phyloP scores from a whole-genome alignment of 2,329 filamentous ascomycete genomes.

The Fusarium sp. region DNA sequence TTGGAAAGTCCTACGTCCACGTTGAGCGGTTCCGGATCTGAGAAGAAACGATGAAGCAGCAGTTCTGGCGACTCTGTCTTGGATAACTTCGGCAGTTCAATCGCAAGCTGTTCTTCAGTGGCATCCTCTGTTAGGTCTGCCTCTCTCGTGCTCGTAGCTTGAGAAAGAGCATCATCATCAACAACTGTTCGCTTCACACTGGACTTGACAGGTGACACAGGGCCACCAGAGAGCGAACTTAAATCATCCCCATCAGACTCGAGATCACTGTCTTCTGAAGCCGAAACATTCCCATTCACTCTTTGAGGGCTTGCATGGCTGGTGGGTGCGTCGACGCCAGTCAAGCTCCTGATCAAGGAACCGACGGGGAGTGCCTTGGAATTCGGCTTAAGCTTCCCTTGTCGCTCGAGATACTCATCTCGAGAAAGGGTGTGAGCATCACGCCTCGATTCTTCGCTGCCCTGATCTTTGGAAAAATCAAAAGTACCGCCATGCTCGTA shows the following conservation, averaged over 20 bases:
- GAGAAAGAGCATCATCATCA: conserved; percentile 70
- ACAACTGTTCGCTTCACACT: conserved; percentile 61
- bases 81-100: conserved; percentile 65
- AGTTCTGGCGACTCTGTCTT: conserved; percentile 65
- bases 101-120: conserved; percentile 61
- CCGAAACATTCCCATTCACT: conserved; percentile 56
- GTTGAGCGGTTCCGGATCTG: conserved; percentile 69
- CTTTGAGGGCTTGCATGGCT: conserved; percentile 56
- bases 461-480: conserved; percentile 58
- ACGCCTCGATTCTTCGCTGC: conserved; percentile 50
- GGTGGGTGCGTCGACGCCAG: conserved; percentile 46
- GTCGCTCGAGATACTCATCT: conserved; percentile 64
- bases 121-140: conserved; percentile 61
- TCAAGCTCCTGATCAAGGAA: conserved; percentile 49
- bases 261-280: conserved; percentile 65
- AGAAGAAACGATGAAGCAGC: conserved; percentile 69
- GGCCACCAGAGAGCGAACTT: conserved; percentile 65
- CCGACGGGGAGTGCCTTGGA: conserved; percentile 49
- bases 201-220: conserved; percentile 66
- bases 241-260: conserved; percentile 71
- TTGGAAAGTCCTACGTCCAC: conserved; percentile 65
- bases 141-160: conserved; percentile 67
- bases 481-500: conserved; percentile 71
- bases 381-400: conserved; percentile 59
- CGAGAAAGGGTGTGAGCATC: conserved; percentile 59